Conservation (phyloP, 2,329 filamentous ascomycete species). For the Ophiostoma populinum region DNA sequence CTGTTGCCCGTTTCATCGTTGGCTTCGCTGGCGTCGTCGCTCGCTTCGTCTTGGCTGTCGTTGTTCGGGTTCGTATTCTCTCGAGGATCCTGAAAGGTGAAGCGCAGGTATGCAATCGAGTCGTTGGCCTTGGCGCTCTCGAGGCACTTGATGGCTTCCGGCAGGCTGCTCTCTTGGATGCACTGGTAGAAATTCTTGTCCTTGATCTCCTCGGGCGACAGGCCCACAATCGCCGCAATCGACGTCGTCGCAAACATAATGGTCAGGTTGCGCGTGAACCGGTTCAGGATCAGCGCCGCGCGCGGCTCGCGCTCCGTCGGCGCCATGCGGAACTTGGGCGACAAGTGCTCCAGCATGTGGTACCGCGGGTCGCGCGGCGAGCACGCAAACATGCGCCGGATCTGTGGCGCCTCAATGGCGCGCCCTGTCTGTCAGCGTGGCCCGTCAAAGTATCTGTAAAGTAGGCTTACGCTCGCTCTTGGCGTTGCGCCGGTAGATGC, state of each 20-base stretch:
- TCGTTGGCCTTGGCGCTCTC: conserved; percentile 82
- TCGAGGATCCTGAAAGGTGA: conserved; percentile 64
- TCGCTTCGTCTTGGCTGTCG: conserved; percentile 22
- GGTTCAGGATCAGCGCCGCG: conserved; percentile 69
- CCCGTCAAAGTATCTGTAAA: background rate
- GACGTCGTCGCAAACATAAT: conserved; percentile 78
- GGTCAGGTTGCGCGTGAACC: conserved; percentile 66
- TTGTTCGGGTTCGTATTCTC: too few species aligned
- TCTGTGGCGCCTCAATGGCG: conserved; percentile 58
- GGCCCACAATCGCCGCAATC: conserved; percentile 56
- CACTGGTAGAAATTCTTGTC: conserved; percentile 77
- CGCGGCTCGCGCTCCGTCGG: conserved; percentile 57
- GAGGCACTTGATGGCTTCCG: conserved; percentile 59
- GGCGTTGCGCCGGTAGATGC: conserved; percentile 51
- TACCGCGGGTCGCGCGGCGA: conserved; percentile 72
- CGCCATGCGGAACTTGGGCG: conserved; percentile 56
- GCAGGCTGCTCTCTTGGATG: conserved; percentile 60
- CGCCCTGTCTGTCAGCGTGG: conserved; percentile 35
- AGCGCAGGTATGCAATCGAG: conserved; percentile 77
- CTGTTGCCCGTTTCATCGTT: conserved; percentile 27
- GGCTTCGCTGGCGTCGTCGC: conserved; percentile 23
- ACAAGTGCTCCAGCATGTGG: conserved; percentile 76
- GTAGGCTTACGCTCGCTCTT: conserved; percentile 53
- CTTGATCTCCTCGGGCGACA: conserved; percentile 49
- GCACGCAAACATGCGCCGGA: conserved; percentile 64